Evolutionary conservation across 192 early-diverging fungal genomes (phyloP).

Genomic region (Linderina pennispora): DNA sequence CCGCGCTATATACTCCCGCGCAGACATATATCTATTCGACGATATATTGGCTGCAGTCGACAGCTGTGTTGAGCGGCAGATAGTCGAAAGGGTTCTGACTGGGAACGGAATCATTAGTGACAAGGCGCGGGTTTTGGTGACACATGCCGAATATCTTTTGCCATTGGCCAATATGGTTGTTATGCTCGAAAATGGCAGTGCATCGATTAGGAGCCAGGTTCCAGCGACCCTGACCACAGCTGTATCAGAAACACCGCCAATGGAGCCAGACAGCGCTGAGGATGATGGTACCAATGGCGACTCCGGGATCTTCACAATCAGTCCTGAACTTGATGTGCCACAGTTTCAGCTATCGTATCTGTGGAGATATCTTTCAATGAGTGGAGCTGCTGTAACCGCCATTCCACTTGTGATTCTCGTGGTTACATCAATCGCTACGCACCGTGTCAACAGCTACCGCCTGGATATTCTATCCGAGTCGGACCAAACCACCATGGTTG

Average conservation of each 20-base stretch:
- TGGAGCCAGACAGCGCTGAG: too few relatives aligned
- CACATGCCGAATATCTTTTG: slow-evolving; percentile 31
- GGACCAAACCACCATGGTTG: neutral
- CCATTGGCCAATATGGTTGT: slow-evolving; percentile 21
- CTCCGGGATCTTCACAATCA: slow-evolving; percentile 3
- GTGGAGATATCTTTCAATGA: slow-evolving; percentile 4
- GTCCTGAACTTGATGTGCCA: slow-evolving; percentile 6
- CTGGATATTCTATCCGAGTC: slow-evolving; percentile 4
- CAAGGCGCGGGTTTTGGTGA: slow-evolving; percentile 28
- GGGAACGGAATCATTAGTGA: slow-evolving; percentile 13
- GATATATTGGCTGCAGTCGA: slow-evolving; percentile 32
- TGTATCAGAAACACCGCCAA: too few relatives aligned
- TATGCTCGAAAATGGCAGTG: slow-evolving; percentile 3
- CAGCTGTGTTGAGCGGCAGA: slow-evolving; percentile 13
- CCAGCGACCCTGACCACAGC: neutral
- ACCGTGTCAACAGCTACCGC: slow-evolving; percentile 7
- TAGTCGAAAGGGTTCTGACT: slow-evolving; percentile 22
- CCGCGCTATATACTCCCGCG: slow-evolving; percentile 57
- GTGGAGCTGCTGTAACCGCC: slow-evolving; percentile 1
- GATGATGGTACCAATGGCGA: too few relatives aligned
- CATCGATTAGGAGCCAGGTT: neutral
- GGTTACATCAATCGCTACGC: slow-evolving; percentile 1
- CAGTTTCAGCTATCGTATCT: neutral
- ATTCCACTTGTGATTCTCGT: slow-evolving; percentile 3
- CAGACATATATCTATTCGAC: slow-evolving; percentile 44